These are phyloP conservation scores for Pyrenula massariospora DNA, from an alignment of 495 filamentous ascomycete species.

Conservation along the genomic window DNA sequence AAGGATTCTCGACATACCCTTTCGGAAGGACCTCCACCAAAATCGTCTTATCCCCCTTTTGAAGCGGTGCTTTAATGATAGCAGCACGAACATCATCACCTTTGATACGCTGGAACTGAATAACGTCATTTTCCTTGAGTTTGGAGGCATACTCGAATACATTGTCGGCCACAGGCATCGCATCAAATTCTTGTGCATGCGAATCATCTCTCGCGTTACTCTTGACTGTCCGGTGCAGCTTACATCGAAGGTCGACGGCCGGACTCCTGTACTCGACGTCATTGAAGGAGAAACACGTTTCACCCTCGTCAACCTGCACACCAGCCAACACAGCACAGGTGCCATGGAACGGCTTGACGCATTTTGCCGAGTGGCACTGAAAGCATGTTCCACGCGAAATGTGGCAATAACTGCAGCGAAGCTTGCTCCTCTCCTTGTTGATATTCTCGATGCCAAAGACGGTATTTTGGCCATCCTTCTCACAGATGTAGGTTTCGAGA, in stretches of 20 bases:
- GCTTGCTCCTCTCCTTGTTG: slow-evolving; percentile 74
- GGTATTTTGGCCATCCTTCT: slow-evolving; percentile 56
- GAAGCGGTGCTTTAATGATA: slow-evolving; percentile 67
- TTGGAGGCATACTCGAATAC: slow-evolving; percentile 57
- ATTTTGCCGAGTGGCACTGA: slow-evolving; percentile 94
- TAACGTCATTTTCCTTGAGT: slow-evolving; percentile 61
- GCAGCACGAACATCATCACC: slow-evolving; percentile 84
- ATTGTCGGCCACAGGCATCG: slow-evolving; percentile 57
- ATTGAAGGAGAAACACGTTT: slow-evolving; percentile 82
- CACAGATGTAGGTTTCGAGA: slow-evolving; percentile 77
- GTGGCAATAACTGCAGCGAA: slow-evolving; percentile 90
- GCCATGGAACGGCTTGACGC: slow-evolving; percentile 84
- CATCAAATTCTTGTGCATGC: slow-evolving; percentile 49
- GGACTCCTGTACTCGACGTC: slow-evolving; percentile 81
- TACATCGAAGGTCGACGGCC: slow-evolving; percentile 84
- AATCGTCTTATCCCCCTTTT: slow-evolving; percentile 57
- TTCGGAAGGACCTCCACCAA: slow-evolving; percentile 78
- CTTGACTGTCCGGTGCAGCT: slow-evolving; percentile 68
- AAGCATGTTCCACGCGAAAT: slow-evolving; percentile 91
- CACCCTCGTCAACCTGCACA: slow-evolving; percentile 76
- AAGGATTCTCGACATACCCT: slow-evolving; percentile 49
- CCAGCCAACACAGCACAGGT: slow-evolving; percentile 88
- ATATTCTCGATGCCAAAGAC: slow-evolving; percentile 70
- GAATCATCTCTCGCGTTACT: slow-evolving; percentile 28
- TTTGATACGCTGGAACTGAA: slow-evolving; percentile 78